Base-by-base conservation (phyloP, 2,329 filamentous ascomycete genomes). In the Fusarium secorum region DNA sequence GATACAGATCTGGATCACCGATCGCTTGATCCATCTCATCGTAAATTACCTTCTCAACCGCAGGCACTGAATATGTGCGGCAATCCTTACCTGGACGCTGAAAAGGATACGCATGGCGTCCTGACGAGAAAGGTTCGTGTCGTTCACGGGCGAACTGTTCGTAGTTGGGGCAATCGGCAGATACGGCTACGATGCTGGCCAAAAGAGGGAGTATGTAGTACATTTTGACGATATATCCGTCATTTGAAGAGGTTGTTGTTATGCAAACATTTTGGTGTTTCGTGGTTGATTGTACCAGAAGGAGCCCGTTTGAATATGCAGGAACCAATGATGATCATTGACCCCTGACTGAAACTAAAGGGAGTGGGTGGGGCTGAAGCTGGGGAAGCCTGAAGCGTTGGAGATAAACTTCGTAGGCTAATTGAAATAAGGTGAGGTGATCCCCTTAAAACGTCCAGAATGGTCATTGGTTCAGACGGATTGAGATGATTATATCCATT, bases 41-140 rank as follows among this genome's bases (percentile, higher is more conserved):
- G 26, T 69, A 60, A 64, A 98, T 93, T 45, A 93, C 87, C 58
- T 90, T 83, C 78, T 98, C 95, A 8, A 97, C 93, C 11, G 89
- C 85, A 4, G 90, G 86, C 5, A 93, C 93, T 68, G 88, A 88
- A 83, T 96, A 97, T 2, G 93, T 97, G 55, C 95, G 91, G 79
- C 95, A 98, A 75, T 88, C 86, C 55, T 87, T 83, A 3, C 86
- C 86, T 1, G 95, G 95, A 32, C 95, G 88, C 83, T 97, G 94
- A 79, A 88, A 97, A 2, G 94, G 91, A 13, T 97, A 88, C 61
- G 88, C 84, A 78, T 96, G 87, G 11, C 88, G 89, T 17, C 95
- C 95, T n/a, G 87, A 81, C 71, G 93, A 97, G 75, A 90, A 89
- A 3, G 95, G 95, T 38, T 86, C 83, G 78, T 95, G 92, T 24